Base-by-base conservation (phyloP, 371 early-diverging fungal genomes). In the Mortierella sp. region DNA sequence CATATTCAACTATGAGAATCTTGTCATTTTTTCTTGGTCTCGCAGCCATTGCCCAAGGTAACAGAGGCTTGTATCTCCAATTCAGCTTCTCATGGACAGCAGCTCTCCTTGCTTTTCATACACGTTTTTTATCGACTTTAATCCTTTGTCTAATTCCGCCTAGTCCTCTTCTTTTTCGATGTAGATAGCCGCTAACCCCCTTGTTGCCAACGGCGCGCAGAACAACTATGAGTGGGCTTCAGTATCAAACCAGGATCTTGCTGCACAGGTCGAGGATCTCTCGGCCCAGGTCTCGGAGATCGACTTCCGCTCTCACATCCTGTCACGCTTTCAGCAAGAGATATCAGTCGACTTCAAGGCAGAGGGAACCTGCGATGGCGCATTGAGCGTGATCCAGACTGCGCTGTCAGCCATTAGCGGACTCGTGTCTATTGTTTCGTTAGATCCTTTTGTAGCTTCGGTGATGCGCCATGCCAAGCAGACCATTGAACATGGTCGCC, bases 1-100 rank as follows among this genome's bases (percentile, higher is more conserved):
- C 14, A 6, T 40, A 26, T 24, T 10, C 40, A 44, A 67, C 8
- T 24, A 82, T 82, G 82, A 82, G 55, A 57, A 53, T 77, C 34
- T 34, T 72, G 67, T 75, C 34, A 31, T 5, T 77, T 43, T 71
- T 77, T 44, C 43, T 81, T 59, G 69, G 78, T 54, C 61, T 82
- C 31, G 69, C 71, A 3, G 78, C 73, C 6, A 14, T 75, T 26
- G 69, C 69, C 13, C 81, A 81, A 69, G 74, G 81, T 81, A 73
- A 71, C 21, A 19, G 19, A 9, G 31, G 13, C 50, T 16, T 28
- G 28, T 51, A 5, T 3, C 11, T 31, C 34, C 24, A 14, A 34
- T 50, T 59, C 48, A 48, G 14, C 31, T 59, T 28, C 3, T 40
- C 5, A 40, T 11, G 9, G 43, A 21, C 9, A 76, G 11, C 43